Evolutionary conservation across 768 basidiomycete species (phyloP).

Genomic region (Lentinula detonsa): DNA sequence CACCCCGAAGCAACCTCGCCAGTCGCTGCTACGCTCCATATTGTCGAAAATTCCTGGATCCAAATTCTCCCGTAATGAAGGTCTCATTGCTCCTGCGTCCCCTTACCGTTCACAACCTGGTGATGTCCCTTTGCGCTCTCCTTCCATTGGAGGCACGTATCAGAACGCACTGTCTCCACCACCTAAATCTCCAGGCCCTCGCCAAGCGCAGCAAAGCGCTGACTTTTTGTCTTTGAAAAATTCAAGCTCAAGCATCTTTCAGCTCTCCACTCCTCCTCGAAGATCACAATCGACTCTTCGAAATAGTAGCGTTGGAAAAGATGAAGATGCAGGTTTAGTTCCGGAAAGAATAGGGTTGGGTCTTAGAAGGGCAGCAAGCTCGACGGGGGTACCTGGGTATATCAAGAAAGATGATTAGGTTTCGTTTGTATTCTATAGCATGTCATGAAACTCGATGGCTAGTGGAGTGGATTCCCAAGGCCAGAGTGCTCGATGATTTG

Average conservation of each 20-base stretch:
- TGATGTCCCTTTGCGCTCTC: background rate
- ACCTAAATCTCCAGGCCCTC: background rate
- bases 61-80: constrained; percentile 43
- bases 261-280: constrained; percentile 33
- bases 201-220: constrained; percentile 20
- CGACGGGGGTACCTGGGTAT: constrained; percentile 5
- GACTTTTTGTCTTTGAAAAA: constrained; percentile 23
- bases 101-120: constrained; percentile 20
- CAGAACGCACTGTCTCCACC: constrained; percentile 1
- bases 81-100: constrained; percentile 63
- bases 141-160: background rate
- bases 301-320: constrained; percentile 10
- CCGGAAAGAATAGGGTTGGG: constrained; percentile 21
- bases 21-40: constrained; percentile 66
- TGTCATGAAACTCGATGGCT: no score
- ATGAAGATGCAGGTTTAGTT: constrained; percentile 3
- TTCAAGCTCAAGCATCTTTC: constrained; percentile 22
- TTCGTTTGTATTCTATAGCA: background rate
- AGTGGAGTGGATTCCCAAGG: no score
- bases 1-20: constrained; percentile 21
- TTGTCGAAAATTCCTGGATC: constrained; percentile 43
- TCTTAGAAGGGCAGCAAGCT: constrained; percentile 19
- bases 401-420: background rate
- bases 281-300: constrained; percentile 22
- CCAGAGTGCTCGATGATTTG: no score